phyloP scores from a whole-genome alignment of 768 basidiomycete species.

The Dentipellis fragilis region DNA sequence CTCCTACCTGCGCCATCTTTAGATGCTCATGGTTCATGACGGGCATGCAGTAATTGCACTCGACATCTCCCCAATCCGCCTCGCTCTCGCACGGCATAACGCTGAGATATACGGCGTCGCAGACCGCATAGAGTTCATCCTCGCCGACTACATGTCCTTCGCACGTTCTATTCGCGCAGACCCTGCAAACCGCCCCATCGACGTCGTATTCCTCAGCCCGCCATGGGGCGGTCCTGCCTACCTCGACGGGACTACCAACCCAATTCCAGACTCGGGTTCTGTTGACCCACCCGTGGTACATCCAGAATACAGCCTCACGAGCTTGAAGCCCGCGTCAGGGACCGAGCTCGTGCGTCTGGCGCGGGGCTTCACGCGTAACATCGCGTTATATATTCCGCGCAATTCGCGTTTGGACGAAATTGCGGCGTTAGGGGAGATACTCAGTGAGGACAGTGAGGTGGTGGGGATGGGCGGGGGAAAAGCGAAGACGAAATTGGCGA shows the following conservation, averaged over 20 bases:
- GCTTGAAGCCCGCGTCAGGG: conserved; percentile 75
- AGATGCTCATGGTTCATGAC: background rate
- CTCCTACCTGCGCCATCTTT: background rate
- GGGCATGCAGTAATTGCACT: conserved; percentile 73
- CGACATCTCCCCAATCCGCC: conserved; percentile 75
- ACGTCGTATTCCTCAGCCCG: conserved; percentile 88
- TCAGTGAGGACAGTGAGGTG: background rate
- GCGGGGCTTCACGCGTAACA: conserved; percentile 61
- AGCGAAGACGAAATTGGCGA: background rate
- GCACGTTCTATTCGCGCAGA: conserved; percentile 33
- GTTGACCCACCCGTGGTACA: conserved; percentile 17
- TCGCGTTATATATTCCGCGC: conserved; percentile 86
- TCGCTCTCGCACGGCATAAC: conserved; percentile 89
- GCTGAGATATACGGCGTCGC: conserved; percentile 91
- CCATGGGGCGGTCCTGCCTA: conserved; percentile 92
- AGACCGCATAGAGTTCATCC: conserved; percentile 90
- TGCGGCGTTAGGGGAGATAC: conserved; percentile 32
- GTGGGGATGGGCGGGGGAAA: background rate
- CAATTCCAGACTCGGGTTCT: background rate
- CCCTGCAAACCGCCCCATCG: conserved; percentile 42
- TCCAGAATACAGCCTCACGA: conserved; percentile 57
- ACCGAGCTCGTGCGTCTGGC: conserved; percentile 71
- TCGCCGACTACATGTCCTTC: conserved; percentile 78
- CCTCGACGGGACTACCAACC: conserved; percentile 28
- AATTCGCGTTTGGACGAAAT: conserved; percentile 73